Base-by-base conservation (phyloP, 257 asterid species). In the Solanum commersonii region DNA sequence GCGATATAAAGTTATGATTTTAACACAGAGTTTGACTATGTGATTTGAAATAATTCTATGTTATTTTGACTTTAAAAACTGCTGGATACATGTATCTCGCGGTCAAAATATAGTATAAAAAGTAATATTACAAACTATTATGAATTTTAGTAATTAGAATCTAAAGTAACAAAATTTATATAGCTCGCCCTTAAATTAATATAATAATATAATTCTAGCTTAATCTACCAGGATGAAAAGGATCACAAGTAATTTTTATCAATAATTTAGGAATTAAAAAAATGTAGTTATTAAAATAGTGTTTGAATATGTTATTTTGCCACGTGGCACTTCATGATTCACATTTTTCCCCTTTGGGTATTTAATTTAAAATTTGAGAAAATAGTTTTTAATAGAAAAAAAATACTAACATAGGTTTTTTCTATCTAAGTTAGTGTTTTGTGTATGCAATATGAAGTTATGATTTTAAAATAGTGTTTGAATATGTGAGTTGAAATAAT, bases 251-350 rank as follows among this genome's bases (percentile, higher is more conserved):
- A 67, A 6, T 18, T 11, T 67, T 63, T 10, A n/a, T 63, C 15
- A 10, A 63, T n/a, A 65, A n/a, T 65, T 63, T 10, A n/a, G 27
- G 15, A 25, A 67, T 12, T 2, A 16, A 52, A n/a, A 16, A 52
- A 67, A 5, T 25, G 1, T 9, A 67, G 18, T 6, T 67, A 25
- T 67, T 9, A 5, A 25, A n/a, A n/a, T n/a, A n/a, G n/a, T n/a
- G n/a, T n/a, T n/a, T n/a, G n/a, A n/a, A n/a, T 87, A 88, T 92
- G 84, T 2, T 77, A 33, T 79, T 34, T 44, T 72, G 90, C 90
- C 94, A 90, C 93, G 93, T 92, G 92, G 90, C 82, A 37, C 8
- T 27, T 44, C 10, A 81, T 81, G 29, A 44, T 27, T 81, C 38
- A 5, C 8, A 18, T 16, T 16, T 15, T 25, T 27, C 5, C 15